Percentiles rank a stretch among this genome's conserved stretches.
Conservation (phyloP, 495 filamentous ascomycete species). For the Tirmania nivea region DNA sequence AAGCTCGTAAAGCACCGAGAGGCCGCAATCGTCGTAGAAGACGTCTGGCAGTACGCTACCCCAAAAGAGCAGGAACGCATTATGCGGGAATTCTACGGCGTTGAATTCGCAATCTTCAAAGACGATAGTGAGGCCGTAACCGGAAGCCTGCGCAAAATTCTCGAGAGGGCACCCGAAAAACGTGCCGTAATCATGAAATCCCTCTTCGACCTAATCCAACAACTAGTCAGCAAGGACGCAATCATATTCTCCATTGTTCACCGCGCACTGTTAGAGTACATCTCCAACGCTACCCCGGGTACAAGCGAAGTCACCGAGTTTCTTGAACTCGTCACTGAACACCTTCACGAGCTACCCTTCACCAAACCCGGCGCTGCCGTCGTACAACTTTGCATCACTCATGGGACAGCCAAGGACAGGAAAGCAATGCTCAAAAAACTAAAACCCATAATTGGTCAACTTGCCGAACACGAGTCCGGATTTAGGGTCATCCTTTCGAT, state of each 20-base stretch:
- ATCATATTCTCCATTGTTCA: conserved; percentile 92
- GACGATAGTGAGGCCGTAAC: conserved; percentile 26
- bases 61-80: conserved; percentile 61
- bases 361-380: conserved; percentile 69
- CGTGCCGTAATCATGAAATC: conserved; percentile 63
- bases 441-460: conserved; percentile 53
- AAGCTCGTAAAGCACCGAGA: conserved; percentile 89
- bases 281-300: conserved; percentile 51
- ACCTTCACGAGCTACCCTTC: conserved; percentile 91
- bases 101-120: conserved; percentile 73
- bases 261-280: conserved; percentile 95
- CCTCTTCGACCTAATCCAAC: conserved; percentile 65
- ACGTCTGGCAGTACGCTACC: conserved; percentile 74
- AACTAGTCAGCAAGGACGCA: conserved; percentile 81
- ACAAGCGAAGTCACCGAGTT: conserved; percentile 67
- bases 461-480: conserved; percentile 58
- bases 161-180: conserved; percentile 62
- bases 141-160: conserved; percentile 40
- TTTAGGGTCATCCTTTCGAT: conserved; percentile 65
- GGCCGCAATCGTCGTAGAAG: conserved; percentile 90
- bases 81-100: conserved; percentile 88
- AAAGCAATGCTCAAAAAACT: conserved; percentile 68
- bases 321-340: conserved; percentile 70
- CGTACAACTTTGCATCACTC: conserved; percentile 57
- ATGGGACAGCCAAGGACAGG: conserved; percentile 77